phyloP scores from a whole-genome alignment of 2,329 filamentous ascomycete species.

The Aspergillus candidus region DNA sequence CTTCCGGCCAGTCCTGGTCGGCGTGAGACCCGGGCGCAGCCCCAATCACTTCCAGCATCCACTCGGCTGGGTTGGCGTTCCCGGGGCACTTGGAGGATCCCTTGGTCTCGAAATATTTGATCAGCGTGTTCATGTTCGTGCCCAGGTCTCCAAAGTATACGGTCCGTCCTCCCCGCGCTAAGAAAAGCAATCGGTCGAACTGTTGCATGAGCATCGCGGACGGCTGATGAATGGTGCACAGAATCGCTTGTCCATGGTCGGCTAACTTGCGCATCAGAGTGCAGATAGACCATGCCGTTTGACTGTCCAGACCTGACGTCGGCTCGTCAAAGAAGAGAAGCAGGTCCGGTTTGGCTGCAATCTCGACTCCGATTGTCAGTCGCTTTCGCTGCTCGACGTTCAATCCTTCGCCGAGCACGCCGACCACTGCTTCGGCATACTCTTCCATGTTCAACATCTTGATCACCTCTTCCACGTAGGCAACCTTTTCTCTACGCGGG shows the following conservation, averaged over 20 bases:
- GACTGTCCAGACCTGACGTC: slow-evolving; percentile 83
- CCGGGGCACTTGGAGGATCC: slow-evolving; percentile 54
- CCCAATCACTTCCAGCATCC: slow-evolving; percentile 55
- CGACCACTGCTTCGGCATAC: slow-evolving; percentile 81
- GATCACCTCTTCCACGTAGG: slow-evolving; percentile 83
- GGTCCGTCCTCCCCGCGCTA: slow-evolving; percentile 57
- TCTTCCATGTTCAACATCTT: slow-evolving; percentile 81
- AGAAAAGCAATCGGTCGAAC: slow-evolving; percentile 59
- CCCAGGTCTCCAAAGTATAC: slow-evolving; percentile 64
- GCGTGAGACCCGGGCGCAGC: slow-evolving; percentile 57
- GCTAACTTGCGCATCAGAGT: slow-evolving; percentile 81
- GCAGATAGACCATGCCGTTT: slow-evolving; percentile 85
- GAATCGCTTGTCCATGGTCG: slow-evolving; percentile 80
- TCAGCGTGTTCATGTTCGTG: slow-evolving; percentile 49
- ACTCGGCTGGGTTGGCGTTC: slow-evolving; percentile 61
- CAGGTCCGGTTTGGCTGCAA: slow-evolving; percentile 81
- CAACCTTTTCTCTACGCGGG: slow-evolving; percentile 66
- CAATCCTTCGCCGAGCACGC: slow-evolving; percentile 71
- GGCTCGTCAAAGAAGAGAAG: slow-evolving; percentile 90
- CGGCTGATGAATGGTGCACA: slow-evolving; percentile 92
- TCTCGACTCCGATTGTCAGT: slow-evolving; percentile 85
- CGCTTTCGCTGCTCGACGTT: slow-evolving; percentile 61
- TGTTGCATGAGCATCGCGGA: slow-evolving; percentile 86
- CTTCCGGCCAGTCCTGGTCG: slow-evolving; percentile 56
- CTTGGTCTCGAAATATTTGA: slow-evolving; percentile 58